Conservation (phyloP, 2,329 filamentous ascomycete genomes). For the Venturia carpophila region DNA sequence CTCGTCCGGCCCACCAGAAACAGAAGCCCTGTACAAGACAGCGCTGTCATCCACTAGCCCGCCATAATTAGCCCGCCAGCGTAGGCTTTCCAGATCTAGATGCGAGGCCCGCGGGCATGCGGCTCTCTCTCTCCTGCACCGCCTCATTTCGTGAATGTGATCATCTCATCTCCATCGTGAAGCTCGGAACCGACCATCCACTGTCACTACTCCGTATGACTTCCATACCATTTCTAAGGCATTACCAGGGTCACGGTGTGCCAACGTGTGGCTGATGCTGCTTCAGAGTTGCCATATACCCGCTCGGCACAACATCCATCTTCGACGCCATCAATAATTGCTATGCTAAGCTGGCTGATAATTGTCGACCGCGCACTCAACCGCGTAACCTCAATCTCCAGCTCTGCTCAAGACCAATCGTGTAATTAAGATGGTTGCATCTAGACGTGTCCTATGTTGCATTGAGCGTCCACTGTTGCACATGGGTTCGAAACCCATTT, state of each 20-base stretch:
- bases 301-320: not conserved
- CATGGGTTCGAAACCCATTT: not conserved
- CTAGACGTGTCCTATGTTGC: not conserved
- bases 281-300: not conserved
- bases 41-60: not conserved
- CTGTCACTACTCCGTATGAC: too few species aligned
- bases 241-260: not conserved
- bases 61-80: not conserved
- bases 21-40: not conserved
- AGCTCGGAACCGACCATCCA: not conserved
- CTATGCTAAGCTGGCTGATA: not conserved
- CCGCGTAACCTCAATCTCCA: not conserved
- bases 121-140: not conserved
- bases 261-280: not conserved
- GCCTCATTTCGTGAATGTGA: conserved; percentile 4
- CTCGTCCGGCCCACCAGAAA: not conserved
- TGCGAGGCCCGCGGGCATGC: not conserved
- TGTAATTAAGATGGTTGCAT: not conserved
- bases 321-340: not conserved
- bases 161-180: not conserved
- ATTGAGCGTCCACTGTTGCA: not conserved
- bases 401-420: conserved; percentile 5
- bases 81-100: conserved; percentile 9
- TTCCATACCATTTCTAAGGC: not conserved
- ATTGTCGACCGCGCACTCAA: not conserved